These are phyloP conservation scores for Viola pubescens DNA, from an alignment of 441 rosid genomes.

Conservation along the genomic window DNA sequence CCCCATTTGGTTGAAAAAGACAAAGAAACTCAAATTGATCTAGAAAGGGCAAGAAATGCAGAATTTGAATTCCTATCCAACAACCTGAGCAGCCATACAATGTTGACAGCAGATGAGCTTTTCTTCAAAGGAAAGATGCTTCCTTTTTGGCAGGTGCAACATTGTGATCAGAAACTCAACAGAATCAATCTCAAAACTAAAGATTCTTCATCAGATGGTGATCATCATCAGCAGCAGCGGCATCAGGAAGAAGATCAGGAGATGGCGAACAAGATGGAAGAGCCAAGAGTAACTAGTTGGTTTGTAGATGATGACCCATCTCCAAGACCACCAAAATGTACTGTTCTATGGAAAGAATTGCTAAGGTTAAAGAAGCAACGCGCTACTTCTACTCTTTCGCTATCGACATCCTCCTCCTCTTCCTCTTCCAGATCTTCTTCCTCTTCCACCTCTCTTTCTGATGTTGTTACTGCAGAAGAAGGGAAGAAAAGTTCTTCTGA, in stretches of 20 bases:
- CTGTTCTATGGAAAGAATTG: conserved; percentile 90
- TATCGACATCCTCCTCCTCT: conserved; percentile 51
- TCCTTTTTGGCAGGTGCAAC: conserved; percentile 70
- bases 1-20: conserved; percentile 18
- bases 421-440: conserved; percentile 75
- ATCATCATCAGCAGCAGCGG: conserved; percentile 4
- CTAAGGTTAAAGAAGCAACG: conserved; percentile 65
- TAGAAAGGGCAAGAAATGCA: conserved; percentile 33
- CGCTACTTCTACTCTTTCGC: conserved; percentile 35
- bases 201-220: conserved; percentile 1
- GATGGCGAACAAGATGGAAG: conserved; percentile 26
- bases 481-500: conserved; percentile 25
- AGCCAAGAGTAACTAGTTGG: conserved; percentile 45
- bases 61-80: conserved; percentile 79
- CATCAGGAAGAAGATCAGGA: conserved; percentile 21
- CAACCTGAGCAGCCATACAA: conserved; percentile 34
- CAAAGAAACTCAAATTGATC: conserved; percentile 23
- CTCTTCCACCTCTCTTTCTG: conserved; percentile 56
- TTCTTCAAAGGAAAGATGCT: conserved; percentile 80
- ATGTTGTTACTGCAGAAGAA: conserved; percentile 37
- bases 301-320: conserved; percentile 89
- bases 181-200: conserved; percentile 47
- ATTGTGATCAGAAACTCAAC: conserved; percentile 54
- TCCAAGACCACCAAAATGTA: conserved; percentile 92
- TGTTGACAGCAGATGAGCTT: conserved; percentile 76